phyloP scores from a whole-genome alignment of 2,329 filamentous ascomycete species.

The Myriosclerotinia curreyana region DNA sequence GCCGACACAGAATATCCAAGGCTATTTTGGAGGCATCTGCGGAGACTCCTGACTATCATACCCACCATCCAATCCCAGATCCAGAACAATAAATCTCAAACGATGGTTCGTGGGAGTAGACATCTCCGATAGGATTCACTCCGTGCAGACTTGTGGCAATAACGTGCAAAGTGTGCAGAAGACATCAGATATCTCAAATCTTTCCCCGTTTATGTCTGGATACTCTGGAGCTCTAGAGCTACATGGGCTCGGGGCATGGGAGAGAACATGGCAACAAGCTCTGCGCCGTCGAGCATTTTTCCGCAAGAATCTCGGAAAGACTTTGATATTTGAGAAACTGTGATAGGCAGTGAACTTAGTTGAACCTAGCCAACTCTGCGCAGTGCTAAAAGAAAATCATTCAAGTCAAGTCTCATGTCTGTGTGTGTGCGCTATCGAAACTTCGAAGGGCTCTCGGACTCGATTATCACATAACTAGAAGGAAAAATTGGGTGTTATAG shows the following conservation, averaged over 20 bases:
- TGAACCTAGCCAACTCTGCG: no score
- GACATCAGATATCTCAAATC: not conserved
- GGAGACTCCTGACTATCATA: not conserved
- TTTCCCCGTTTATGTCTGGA: not conserved
- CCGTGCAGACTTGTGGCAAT: not conserved
- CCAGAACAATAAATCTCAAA: not conserved
- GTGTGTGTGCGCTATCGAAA: conserved; percentile 8
- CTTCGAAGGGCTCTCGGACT: conserved; percentile 10
- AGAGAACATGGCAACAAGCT: not conserved
- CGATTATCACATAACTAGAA: no score
- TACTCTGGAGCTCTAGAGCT: not conserved
- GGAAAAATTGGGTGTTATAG: no score
- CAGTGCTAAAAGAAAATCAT: not conserved
- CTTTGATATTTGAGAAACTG: not conserved
- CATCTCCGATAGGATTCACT: not conserved
- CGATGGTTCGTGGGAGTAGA: not conserved
- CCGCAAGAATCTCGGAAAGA: no score
- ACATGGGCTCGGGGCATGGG: not conserved
- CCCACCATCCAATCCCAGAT: not conserved
- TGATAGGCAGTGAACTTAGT: not conserved
- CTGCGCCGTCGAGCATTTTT: not conserved
- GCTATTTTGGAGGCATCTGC: not conserved
- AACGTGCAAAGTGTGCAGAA: no score
- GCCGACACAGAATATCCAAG: not conserved
- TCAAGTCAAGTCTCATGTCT: not conserved